These are phyloP conservation scores for Mycena polygramma DNA, from an alignment of 768 basidiomycete species.

Conservation along the genomic window DNA sequence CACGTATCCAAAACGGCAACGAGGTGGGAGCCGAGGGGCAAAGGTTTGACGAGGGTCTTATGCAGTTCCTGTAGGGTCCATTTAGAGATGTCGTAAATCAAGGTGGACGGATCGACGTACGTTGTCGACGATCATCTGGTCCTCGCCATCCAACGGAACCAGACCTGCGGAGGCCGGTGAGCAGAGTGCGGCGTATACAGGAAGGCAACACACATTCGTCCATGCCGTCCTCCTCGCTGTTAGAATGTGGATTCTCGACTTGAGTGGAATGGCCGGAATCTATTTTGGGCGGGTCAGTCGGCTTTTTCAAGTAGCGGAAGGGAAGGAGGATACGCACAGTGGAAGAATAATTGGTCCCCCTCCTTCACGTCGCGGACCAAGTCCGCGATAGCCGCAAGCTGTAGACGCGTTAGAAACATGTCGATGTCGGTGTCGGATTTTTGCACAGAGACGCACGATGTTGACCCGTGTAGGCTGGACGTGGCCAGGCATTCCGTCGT, in stretches of 20 bases:
- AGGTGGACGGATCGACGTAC: conserved; percentile 2
- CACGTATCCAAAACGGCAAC: conserved; percentile 38
- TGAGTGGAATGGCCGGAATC: conserved; percentile 37
- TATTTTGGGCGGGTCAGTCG: background rate
- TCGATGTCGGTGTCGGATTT: background rate
- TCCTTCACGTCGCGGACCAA: conserved; percentile 50
- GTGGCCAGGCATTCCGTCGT: conserved; percentile 48
- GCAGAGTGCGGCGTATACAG: background rate
- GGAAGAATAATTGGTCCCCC: conserved; percentile 40
- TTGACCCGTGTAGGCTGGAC: conserved; percentile 57
- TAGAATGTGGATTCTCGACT: background rate
- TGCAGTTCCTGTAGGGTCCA: conserved; percentile 24
- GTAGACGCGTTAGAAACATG: background rate
- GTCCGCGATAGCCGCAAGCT: conserved; percentile 58
- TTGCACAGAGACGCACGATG: conserved; percentile 54
- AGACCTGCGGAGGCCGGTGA: conserved; percentile 13
- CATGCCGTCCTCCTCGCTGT: conserved; percentile 34
- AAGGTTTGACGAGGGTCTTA: conserved; percentile 20
- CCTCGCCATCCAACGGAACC: conserved; percentile 26
- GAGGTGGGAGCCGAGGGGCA: conserved; percentile 31
- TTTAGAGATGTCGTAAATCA: no score
- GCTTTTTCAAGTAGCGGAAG: background rate
- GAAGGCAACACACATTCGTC: conserved; percentile 31
- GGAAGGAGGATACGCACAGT: conserved; percentile 36
- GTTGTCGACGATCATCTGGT: conserved; percentile 22